Evolutionary conservation across 352 stramenopile species (phyloP).

Genomic region (Blastocystis sp.): DNA sequence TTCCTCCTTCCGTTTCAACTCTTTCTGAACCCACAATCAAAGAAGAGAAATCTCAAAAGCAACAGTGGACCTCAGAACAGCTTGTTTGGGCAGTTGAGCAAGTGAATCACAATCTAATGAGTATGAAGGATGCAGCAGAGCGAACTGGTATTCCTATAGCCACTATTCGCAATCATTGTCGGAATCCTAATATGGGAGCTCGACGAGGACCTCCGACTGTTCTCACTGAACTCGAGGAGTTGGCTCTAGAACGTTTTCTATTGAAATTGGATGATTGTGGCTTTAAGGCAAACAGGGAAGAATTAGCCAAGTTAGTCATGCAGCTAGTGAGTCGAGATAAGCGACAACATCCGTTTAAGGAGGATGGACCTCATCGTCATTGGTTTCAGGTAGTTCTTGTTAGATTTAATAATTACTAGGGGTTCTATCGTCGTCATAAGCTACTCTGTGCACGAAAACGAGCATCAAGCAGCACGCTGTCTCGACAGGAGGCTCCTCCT

Average conservation of each 20-base stretch:
- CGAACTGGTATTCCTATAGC: constrained; percentile 35
- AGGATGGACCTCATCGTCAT: constrained; percentile 58
- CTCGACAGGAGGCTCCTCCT: constrained; percentile 26
- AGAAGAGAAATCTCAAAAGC: neutral
- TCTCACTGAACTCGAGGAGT: constrained; percentile 17
- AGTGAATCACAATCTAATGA: neutral
- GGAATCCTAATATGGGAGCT: constrained; percentile 28
- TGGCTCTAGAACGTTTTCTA: constrained; percentile 50
- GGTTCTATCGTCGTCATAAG: constrained; percentile 57
- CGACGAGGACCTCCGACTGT: constrained; percentile 53
- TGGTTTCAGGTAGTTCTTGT: constrained; percentile 39
- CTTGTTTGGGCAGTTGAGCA: constrained; percentile 56
- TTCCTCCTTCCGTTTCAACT: neutral
- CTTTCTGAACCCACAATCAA: neutral
- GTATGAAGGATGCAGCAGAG: constrained; percentile 55
- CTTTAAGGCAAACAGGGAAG: constrained; percentile 53
- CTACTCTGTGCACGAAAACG: neutral
- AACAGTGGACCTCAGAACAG: constrained; percentile 1
- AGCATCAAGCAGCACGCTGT: neutral
- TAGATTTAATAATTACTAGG: neutral
- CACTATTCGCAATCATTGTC: constrained; percentile 54
- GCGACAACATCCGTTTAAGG: constrained; percentile 51
- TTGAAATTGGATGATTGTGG: constrained; percentile 54
- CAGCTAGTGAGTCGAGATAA: constrained; percentile 37
- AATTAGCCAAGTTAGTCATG: constrained; percentile 57